Percentiles rank a stretch among this genome's conserved stretches.
Conservation (phyloP, 257 asterid genomes). For the Cynanchum wilfordii region DNA sequence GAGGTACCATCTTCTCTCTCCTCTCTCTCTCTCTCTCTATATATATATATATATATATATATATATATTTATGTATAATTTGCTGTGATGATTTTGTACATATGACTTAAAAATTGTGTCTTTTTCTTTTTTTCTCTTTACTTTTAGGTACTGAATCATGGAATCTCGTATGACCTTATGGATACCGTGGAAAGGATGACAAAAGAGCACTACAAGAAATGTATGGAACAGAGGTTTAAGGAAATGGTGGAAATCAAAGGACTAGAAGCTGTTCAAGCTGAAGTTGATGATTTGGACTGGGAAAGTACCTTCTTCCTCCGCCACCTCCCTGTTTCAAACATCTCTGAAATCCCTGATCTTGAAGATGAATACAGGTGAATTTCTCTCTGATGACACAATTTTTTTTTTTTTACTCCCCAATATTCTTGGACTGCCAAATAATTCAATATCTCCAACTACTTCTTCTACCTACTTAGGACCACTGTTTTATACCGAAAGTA, state of each 20-base stretch:
- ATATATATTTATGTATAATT: neutral
- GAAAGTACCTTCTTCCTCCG: constrained; percentile 60
- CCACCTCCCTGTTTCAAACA: constrained; percentile 60
- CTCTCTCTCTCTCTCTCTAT: no score
- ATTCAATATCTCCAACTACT: constrained; percentile 8
- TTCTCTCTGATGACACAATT: no score
- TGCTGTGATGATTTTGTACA: neutral
- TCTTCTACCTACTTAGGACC: constrained; percentile 19
- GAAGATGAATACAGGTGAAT: constrained; percentile 55
- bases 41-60: neutral
- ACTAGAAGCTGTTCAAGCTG: constrained; percentile 48
- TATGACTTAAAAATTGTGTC: neutral
- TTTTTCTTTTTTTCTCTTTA: no score
- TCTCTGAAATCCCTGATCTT: constrained; percentile 58
- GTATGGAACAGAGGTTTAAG: constrained; percentile 55
- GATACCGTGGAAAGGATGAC: constrained; percentile 59
- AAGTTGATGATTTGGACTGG: constrained; percentile 55
- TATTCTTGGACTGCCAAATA: constrained; percentile 17
- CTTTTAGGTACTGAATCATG: constrained; percentile 50
- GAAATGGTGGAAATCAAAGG: constrained; percentile 65
- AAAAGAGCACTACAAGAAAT: constrained; percentile 55
- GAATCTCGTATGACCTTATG: constrained; percentile 47
- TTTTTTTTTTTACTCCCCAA: no score
- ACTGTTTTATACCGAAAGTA: neutral
- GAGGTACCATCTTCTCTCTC: constrained; percentile 44